These are phyloP conservation scores for Cyanodermella asteris DNA, from an alignment of 2,329 filamentous ascomycete species.

Conservation along the genomic window DNA sequence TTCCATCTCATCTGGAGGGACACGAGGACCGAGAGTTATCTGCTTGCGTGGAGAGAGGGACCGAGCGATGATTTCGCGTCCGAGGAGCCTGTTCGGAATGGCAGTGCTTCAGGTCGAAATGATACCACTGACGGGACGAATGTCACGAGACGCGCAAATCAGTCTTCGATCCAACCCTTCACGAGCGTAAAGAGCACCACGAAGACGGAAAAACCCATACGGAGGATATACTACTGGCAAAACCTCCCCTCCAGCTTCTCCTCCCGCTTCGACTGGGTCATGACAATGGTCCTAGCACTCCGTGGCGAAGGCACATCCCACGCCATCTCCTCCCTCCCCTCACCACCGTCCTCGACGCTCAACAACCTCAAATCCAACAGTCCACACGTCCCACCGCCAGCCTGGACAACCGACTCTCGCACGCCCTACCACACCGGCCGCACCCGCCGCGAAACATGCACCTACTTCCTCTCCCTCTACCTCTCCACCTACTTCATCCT, in stretches of 20 bases:
- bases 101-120: too few relatives aligned
- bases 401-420: not conserved
- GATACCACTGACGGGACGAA: not conserved
- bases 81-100: not conserved
- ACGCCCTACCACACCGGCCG: slow-evolving; percentile 23
- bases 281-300: slow-evolving; percentile 34
- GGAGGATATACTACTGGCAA: slow-evolving; percentile 27
- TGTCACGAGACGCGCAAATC: not conserved
- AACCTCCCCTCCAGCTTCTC: slow-evolving; percentile 26
- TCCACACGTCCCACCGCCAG: not conserved
- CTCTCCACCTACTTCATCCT: slow-evolving; percentile 40
- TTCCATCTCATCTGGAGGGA: slow-evolving; percentile 33
- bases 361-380: slow-evolving; percentile 3
- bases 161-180: not conserved
- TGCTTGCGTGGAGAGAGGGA: too few relatives aligned
- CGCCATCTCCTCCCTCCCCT: slow-evolving; percentile 26
- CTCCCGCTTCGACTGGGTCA: slow-evolving; percentile 35
- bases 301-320: slow-evolving; percentile 40
- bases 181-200: too few relatives aligned
- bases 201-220: too few relatives aligned
- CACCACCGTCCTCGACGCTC: slow-evolving; percentile 18
- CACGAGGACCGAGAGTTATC: slow-evolving; percentile 29
- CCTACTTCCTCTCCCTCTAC: slow-evolving; percentile 23
- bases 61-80: too few relatives aligned
- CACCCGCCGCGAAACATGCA: slow-evolving; percentile 25